phyloP scores from a whole-genome alignment of 306 rosid species.

The Begonia peltatifolia region DNA sequence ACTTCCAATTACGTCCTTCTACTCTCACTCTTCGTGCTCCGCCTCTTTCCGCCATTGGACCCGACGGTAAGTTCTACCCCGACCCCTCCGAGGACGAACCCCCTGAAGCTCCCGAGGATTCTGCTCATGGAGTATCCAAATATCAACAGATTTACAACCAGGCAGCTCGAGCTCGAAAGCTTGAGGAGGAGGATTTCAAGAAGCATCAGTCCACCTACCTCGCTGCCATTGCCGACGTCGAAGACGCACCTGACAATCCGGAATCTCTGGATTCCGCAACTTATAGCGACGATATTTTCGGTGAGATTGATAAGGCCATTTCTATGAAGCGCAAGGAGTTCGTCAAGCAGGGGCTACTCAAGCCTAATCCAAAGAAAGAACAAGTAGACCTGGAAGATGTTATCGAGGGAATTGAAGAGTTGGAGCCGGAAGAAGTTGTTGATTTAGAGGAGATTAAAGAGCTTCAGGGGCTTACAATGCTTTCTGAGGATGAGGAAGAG shows the following conservation, averaged over 20 bases:
- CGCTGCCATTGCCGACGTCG: constrained; percentile 68
- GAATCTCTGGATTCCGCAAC: constrained; percentile 9
- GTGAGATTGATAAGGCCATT: constrained; percentile 77
- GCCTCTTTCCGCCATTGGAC: constrained; percentile 33
- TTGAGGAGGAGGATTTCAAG: constrained; percentile 54
- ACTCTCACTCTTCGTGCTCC: constrained; percentile 16
- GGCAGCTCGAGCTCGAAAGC: constrained; percentile 61
- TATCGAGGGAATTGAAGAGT: constrained; percentile 23
- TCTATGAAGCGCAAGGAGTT: constrained; percentile 82
- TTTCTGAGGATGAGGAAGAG: constrained; percentile 19
- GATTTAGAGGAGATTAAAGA: constrained; percentile 72
- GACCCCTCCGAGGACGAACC: constrained; percentile 79
- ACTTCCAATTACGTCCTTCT: constrained; percentile 11
- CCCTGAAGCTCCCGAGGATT: constrained; percentile 58
- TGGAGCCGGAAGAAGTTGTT: constrained; percentile 57
- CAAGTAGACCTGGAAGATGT: constrained; percentile 2
- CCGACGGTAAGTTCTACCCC: constrained; percentile 66
- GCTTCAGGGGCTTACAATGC: constrained; percentile 38
- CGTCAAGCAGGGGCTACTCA: constrained; percentile 67
- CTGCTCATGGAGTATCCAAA: constrained; percentile 62
- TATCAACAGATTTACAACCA: constrained; percentile 70
- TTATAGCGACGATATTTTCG: constrained; percentile 61
- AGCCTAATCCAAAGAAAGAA: constrained; percentile 63
- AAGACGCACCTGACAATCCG: constrained; percentile 46
- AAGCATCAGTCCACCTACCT: constrained; percentile 70